Conservation (phyloP, 331 rosid species). For the Quercus lobata region DNA sequence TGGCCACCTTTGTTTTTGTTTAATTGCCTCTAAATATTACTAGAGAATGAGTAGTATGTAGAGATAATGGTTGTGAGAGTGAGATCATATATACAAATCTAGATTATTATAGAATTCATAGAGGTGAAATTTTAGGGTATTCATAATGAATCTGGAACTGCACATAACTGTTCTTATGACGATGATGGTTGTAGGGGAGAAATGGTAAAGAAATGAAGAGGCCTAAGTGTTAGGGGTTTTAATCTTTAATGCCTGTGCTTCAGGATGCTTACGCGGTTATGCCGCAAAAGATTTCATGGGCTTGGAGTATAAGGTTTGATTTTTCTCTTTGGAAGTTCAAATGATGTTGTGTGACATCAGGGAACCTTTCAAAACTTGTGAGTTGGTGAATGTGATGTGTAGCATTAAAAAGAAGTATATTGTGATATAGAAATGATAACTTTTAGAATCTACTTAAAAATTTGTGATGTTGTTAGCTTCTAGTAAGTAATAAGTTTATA, state of each 20-base stretch:
- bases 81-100: background rate
- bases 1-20: background rate
- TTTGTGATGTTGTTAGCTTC: background rate
- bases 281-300: background rate
- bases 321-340: background rate
- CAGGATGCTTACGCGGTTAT: background rate
- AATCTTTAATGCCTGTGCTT: background rate
- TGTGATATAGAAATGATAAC: background rate
- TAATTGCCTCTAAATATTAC: background rate
- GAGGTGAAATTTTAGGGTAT: background rate
- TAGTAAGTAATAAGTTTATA: background rate
- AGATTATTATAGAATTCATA: background rate
- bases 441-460: background rate
- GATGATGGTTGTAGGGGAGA: background rate
- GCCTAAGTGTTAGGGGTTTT: background rate
- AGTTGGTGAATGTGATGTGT: background rate
- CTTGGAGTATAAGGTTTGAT: background rate
- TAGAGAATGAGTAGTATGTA: background rate
- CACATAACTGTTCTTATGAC: background rate
- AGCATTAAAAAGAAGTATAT: background rate
- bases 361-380: background rate
- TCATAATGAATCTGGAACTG: background rate
- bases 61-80: background rate
- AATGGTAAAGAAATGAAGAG: background rate
- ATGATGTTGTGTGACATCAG: background rate